Percentiles rank a stretch among this genome's conserved stretches.
These are phyloP conservation scores for Blastosporella zonata DNA, from an alignment of 1,284 basidiomycete genomes.

Conservation along the genomic window DNA sequence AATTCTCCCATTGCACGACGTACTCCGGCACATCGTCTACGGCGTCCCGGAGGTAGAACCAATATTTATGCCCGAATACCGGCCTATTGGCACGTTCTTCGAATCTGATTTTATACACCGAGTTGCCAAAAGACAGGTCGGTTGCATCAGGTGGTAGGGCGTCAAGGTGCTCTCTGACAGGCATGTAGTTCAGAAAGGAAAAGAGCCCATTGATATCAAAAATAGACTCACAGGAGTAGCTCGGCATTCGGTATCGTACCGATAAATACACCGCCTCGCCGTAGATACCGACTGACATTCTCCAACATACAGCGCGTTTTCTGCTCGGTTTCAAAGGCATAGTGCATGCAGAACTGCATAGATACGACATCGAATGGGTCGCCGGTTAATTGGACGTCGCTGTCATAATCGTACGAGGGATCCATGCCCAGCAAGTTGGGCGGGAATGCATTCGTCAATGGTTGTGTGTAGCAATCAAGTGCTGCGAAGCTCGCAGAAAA, in stretches of 20 bases:
- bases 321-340: slow-evolving; percentile 88
- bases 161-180: slow-evolving; percentile 60
- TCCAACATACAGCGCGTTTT: slow-evolving; percentile 92
- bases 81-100: slow-evolving; percentile 63
- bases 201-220: slow-evolving; percentile 8
- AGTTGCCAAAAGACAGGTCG: slow-evolving; percentile 86
- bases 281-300: slow-evolving; percentile 83
- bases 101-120: slow-evolving; percentile 87
- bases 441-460: slow-evolving; percentile 71
- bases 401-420: slow-evolving; percentile 17
- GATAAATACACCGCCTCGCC: slow-evolving; percentile 84
- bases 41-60: slow-evolving; percentile 92
- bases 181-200: slow-evolving; percentile 10
- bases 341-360: slow-evolving; percentile 99
- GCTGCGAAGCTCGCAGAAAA: slow-evolving; percentile 84
- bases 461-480: slow-evolving; percentile 84
- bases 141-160: slow-evolving; percentile 56
- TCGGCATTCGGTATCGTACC: slow-evolving; percentile 93
- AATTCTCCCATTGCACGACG: slow-evolving; percentile 92
- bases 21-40: slow-evolving; percentile 98
- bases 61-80: slow-evolving; percentile 88
- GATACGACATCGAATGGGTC: slow-evolving; percentile 89
- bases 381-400: slow-evolving; percentile 14
- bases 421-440: slow-evolving; percentile 43
- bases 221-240: slow-evolving; percentile 64